These are phyloP conservation scores for Hericium rajendrae DNA, from an alignment of 768 basidiomycete species.

Conservation along the genomic window DNA sequence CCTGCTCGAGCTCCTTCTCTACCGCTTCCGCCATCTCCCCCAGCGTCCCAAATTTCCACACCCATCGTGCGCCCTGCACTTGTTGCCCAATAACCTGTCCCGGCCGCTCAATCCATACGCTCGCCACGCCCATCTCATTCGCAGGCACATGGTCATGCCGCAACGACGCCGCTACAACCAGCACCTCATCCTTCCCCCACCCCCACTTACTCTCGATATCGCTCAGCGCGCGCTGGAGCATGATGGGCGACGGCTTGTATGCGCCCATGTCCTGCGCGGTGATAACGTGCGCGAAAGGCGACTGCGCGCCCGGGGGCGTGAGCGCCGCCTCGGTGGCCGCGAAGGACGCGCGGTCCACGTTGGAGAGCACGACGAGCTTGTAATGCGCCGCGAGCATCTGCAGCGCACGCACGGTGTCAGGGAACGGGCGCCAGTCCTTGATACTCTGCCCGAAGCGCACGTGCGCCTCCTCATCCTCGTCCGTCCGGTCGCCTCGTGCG, in stretches of 20 bases:
- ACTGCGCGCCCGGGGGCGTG: neutral
- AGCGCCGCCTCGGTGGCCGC: conserved; percentile 39
- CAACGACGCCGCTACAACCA: conserved; percentile 62
- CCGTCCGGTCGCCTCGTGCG: neutral
- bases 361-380: conserved; percentile 66
- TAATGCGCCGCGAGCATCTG: conserved; percentile 49
- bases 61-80: neutral
- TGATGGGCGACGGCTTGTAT: neutral
- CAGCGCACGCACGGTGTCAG: conserved; percentile 55
- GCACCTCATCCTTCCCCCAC: conserved; percentile 34
- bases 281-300: neutral
- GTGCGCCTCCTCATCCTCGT: neutral
- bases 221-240: neutral
- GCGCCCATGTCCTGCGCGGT: neutral
- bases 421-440: conserved; percentile 53
- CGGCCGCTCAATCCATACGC: conserved; percentile 55
- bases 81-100: neutral
- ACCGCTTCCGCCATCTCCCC: neutral
- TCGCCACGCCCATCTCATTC: conserved; percentile 40
- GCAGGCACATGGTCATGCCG: conserved; percentile 60
- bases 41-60: neutral
- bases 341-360: conserved; percentile 62
- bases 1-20: neutral
- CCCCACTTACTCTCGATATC: conserved; percentile 15
- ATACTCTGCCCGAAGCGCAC: conserved; percentile 17